Percentiles rank a stretch among this genome's conserved stretches.
Conservation (phyloP, 257 asterid species). For the Plantago major region DNA sequence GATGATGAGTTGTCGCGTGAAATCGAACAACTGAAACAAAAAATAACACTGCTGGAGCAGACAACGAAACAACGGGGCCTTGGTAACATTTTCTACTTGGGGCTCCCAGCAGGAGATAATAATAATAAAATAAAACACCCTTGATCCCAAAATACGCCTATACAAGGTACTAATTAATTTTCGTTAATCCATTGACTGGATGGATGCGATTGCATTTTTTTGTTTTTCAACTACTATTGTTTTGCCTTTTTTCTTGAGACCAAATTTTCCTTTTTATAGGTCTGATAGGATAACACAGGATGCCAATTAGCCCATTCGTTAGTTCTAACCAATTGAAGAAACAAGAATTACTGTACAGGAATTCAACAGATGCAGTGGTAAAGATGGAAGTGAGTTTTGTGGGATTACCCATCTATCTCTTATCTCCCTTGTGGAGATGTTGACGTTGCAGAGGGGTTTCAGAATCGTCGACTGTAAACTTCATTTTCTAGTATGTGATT, state of each 20-base stretch:
- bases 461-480: not conserved
- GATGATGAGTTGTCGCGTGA: slow-evolving; percentile 60
- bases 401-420: not conserved
- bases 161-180: not conserved
- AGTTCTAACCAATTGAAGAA: slow-evolving; percentile 3
- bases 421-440: not conserved
- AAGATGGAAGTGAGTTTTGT: not conserved
- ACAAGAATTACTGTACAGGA: not conserved
- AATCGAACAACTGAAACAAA: slow-evolving; percentile 48
- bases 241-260: no score
- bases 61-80: slow-evolving; percentile 32
- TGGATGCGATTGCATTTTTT: not conserved
- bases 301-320: not conserved
- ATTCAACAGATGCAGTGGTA: not conserved
- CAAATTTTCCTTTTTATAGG: not conserved
- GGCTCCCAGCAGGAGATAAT: slow-evolving; percentile 24
- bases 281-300: slow-evolving; percentile 6
- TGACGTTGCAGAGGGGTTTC: not conserved
- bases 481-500: not conserved
- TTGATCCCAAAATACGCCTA: slow-evolving; percentile 9
- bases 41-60: slow-evolving; percentile 44
- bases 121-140: slow-evolving; percentile 25
- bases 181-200: not conserved
- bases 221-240: no score
- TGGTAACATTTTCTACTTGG: slow-evolving; percentile 24